phyloP scores from a whole-genome alignment of 225 moss, liverwort and hornwort genomes.

The Climacium dendroides region DNA sequence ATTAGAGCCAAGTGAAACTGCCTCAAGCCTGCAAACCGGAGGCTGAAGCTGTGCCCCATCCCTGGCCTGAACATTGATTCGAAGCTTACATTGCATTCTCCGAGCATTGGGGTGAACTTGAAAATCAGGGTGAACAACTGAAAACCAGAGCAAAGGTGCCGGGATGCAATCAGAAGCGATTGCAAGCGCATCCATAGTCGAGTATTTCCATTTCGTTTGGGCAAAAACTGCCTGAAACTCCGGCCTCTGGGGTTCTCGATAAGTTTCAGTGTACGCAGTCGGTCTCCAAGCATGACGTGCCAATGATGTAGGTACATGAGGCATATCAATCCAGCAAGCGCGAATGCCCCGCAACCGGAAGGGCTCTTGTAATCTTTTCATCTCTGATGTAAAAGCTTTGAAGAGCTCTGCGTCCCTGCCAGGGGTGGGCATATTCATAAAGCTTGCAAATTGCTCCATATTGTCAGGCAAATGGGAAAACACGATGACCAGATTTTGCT shows the following conservation, averaged over 20 bases:
- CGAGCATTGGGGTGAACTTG: neutral
- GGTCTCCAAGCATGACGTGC: neutral
- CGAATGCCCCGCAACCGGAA: conserved; percentile 34
- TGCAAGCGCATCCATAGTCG: conserved; percentile 38
- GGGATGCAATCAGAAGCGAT: conserved; percentile 37
- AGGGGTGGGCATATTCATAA: conserved; percentile 4
- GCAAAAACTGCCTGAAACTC: conserved; percentile 17
- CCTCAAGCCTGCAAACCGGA: conserved; percentile 20
- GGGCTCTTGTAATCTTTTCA: conserved; percentile 23
- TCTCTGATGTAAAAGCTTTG: conserved; percentile 5
- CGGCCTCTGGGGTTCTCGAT: neutral
- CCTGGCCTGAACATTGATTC: conserved; percentile 13
- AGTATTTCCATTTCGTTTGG: conserved; percentile 24
- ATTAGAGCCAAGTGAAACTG: conserved; percentile 7
- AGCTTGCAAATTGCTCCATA: conserved; percentile 10
- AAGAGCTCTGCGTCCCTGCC: conserved; percentile 3
- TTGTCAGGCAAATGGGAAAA: conserved; percentile 45
- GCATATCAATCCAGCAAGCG: conserved; percentile 58
- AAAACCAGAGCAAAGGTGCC: conserved; percentile 44
- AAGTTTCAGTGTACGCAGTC: neutral
- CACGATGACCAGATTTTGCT: conserved; percentile 41
- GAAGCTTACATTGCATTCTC: conserved; percentile 23
- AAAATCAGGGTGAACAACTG: conserved; percentile 29
- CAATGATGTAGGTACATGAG: neutral
- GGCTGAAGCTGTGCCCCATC: conserved; percentile 16